phyloP scores from a whole-genome alignment of 257 asterid species.

The Penstemon barbatus region DNA sequence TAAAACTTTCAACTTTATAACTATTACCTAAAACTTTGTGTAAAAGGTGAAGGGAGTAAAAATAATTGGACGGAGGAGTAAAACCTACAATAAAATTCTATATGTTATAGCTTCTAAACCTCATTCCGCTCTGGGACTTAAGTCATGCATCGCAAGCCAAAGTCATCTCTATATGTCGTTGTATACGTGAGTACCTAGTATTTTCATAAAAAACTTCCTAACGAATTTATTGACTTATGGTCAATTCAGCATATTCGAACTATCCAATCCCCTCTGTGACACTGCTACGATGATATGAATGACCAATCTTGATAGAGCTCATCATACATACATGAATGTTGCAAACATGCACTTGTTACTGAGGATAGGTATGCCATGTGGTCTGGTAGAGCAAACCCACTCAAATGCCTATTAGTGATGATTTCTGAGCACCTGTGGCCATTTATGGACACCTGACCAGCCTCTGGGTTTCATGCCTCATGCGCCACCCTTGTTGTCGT shows the following conservation, averaged over 20 bases:
- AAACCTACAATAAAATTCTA: neutral
- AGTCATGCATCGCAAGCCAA: neutral
- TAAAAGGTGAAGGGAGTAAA: too few species aligned
- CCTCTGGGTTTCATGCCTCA: neutral
- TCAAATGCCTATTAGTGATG: neutral
- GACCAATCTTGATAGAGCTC: neutral
- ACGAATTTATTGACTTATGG: neutral
- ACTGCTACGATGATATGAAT: neutral
- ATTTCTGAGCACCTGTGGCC: neutral
- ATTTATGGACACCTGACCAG: neutral
- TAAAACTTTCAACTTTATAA: too few species aligned
- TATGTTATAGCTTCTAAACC: neutral
- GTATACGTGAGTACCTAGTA: too few species aligned
- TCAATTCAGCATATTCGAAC: neutral
- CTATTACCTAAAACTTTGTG: too few species aligned
- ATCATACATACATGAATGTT: neutral
- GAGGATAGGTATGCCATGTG: neutral
- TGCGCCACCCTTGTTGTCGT: neutral
- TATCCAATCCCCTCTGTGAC: conserved; percentile 1
- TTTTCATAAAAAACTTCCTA: neutral
- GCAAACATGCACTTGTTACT: neutral
- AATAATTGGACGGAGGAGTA: too few species aligned
- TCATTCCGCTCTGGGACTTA: conserved; percentile 12
- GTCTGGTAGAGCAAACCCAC: neutral
- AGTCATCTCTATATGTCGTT: neutral